Evolutionary conservation across 768 basidiomycete genomes (phyloP).

Genomic region (Kwoniella dejecticola): DNA sequence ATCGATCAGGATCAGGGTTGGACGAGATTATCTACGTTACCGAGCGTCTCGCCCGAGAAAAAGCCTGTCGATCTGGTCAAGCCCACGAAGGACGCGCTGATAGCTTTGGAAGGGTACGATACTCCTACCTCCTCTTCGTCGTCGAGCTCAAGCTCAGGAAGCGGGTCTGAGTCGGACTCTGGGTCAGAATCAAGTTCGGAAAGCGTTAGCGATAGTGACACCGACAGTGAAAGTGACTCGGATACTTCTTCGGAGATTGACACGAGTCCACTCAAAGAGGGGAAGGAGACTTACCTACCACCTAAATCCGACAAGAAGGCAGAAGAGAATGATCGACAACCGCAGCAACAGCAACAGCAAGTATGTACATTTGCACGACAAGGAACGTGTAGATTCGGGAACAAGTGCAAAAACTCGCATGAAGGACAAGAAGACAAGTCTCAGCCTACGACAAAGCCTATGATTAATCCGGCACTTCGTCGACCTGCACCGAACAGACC

Average conservation of each 20-base stretch:
- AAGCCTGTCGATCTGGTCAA: not conserved
- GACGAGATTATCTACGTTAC: not conserved
- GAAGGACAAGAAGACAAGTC: not conserved
- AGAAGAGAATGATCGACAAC: not conserved
- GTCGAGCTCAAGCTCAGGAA: conserved; percentile 28
- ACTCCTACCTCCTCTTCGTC: conserved; percentile 32
- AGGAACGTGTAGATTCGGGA: conserved; percentile 41
- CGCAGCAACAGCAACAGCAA: conserved; percentile 17
- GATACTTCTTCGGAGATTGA: conserved; percentile 28
- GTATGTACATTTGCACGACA: conserved; percentile 40
- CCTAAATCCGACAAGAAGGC: too few relatives aligned
- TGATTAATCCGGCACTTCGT: conserved; percentile 7
- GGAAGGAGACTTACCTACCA: too few relatives aligned
- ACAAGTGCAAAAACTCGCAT: conserved; percentile 48
- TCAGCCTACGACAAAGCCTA: too few relatives aligned
- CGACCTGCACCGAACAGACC: conserved; percentile 22
- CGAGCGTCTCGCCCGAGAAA: not conserved
- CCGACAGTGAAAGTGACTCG: conserved; percentile 18
- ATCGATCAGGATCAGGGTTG: conserved; percentile 30
- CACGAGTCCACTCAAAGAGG: conserved; percentile 4
- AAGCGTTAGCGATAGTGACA: conserved; percentile 33
- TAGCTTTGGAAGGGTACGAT: conserved; percentile 46
- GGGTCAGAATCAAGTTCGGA: conserved; percentile 43
- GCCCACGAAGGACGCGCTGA: conserved; percentile 42
- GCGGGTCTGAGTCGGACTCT: conserved; percentile 28